Conservation (phyloP, 164 flowering plant species). For the Tetracentron sinense region DNA sequence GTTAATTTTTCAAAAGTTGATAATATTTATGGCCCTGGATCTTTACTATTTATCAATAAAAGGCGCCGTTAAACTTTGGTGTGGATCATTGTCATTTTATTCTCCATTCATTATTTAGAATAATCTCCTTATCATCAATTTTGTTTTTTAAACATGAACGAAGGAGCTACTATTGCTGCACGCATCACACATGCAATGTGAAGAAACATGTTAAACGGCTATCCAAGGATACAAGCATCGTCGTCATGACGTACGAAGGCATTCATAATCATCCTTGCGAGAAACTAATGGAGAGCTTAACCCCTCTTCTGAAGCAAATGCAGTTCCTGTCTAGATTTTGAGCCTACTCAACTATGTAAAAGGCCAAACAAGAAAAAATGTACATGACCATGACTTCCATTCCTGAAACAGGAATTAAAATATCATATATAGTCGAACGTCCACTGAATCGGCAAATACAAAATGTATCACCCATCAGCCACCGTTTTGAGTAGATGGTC, state of each 20-base stretch:
- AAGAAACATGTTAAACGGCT: constrained; percentile 88
- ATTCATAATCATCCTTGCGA: constrained; percentile 87
- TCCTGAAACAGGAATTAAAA: no score
- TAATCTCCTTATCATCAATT: not conserved
- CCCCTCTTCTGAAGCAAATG: constrained; percentile 79
- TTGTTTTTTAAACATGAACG: not conserved
- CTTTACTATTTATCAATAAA: no score
- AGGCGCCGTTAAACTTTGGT: no score
- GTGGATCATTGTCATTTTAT: no score
- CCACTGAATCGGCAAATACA: no score
- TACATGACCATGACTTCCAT: not conserved
- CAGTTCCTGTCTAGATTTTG: constrained; percentile 74
- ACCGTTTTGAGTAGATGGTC: no score
- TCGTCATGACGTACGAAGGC: constrained; percentile 91
- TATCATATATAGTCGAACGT: no score
- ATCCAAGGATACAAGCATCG: constrained; percentile 74
- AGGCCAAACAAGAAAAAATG: not conserved
- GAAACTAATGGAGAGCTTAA: constrained; percentile 72
- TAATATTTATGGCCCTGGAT: no score
- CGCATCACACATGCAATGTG: constrained; percentile 85
- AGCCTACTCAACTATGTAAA: not conserved
- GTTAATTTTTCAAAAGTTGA: no score
- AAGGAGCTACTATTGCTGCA: constrained; percentile 92
- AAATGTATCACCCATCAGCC: no score
- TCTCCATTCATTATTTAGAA: not conserved